phyloP scores from a whole-genome alignment of 2,329 filamentous ascomycete species.

The Verticillium nubilum region DNA sequence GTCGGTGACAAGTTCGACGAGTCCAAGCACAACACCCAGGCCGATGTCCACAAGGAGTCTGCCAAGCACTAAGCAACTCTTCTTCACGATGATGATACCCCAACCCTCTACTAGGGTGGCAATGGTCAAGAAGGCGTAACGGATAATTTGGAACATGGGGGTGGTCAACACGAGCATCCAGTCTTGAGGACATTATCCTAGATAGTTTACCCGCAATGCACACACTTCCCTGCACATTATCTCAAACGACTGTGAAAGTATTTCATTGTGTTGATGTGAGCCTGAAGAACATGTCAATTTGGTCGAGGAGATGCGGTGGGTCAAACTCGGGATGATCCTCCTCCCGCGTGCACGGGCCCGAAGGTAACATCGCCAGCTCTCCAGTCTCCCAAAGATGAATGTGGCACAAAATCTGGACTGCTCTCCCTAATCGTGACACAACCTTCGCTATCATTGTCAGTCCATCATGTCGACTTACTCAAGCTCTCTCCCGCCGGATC shows the following conservation, averaged over 20 bases:
- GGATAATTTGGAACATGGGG: not conserved
- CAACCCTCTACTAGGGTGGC: not conserved
- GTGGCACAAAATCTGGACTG: too few relatives aligned
- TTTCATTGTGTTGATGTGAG: not conserved
- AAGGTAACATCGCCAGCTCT: not conserved
- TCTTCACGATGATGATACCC: constrained; percentile 8
- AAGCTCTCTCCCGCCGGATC: constrained; percentile 35
- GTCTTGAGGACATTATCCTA: not conserved
- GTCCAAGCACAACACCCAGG: constrained; percentile 32
- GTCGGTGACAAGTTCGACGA: constrained; percentile 39
- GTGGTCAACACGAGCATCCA: not conserved
- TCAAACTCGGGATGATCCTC: too few relatives aligned
- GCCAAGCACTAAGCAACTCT: constrained; percentile 12
- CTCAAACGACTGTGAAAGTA: not conserved
- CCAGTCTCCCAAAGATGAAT: too few relatives aligned
- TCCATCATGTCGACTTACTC: constrained; percentile 12
- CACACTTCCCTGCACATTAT: not conserved
- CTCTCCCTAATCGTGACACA: not conserved
- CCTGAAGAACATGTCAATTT: too few relatives aligned
- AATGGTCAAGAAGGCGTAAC: constrained; percentile 4
- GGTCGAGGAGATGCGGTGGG: too few relatives aligned
- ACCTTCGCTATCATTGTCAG: not conserved
- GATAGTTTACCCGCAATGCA: not conserved
- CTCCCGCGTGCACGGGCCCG: not conserved
- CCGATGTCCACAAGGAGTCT: constrained; percentile 32